Conservation (phyloP, 2,329 filamentous ascomycete genomes). For the Cytospora mali region DNA sequence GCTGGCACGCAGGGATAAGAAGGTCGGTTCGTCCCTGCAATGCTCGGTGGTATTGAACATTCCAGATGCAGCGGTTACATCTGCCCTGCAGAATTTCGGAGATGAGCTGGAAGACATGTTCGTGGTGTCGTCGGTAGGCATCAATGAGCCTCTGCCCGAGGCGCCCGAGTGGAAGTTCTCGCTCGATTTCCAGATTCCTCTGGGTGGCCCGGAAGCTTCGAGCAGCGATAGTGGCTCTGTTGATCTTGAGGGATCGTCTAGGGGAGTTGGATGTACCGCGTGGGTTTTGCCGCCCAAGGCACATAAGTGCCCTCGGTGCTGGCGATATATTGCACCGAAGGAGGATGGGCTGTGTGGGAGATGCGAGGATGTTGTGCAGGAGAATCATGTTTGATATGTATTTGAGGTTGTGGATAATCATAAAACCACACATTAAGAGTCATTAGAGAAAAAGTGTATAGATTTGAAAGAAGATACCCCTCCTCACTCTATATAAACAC, state of each 20-base stretch:
- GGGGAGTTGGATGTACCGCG: slow-evolving; percentile 42
- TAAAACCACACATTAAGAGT: not conserved
- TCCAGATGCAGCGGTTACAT: slow-evolving; percentile 40
- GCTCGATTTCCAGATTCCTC: slow-evolving; percentile 45
- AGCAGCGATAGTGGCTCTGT: not conserved
- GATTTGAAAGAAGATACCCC: slow-evolving; percentile 9
- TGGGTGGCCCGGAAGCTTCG: not conserved
- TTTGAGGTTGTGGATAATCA: too few species aligned
- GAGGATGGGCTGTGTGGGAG: slow-evolving; percentile 70
- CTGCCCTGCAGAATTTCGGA: slow-evolving; percentile 43
- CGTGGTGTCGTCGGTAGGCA: slow-evolving; percentile 66
- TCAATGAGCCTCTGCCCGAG: slow-evolving; percentile 43
- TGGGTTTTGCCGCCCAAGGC: slow-evolving; percentile 52
- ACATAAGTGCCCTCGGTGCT: slow-evolving; percentile 84
- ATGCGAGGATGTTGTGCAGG: slow-evolving; percentile 67
- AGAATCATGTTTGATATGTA: not conserved
- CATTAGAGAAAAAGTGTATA: not conserved
- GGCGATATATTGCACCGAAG: slow-evolving; percentile 76
- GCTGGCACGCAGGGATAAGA: slow-evolving; percentile 68
- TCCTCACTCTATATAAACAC: not conserved
- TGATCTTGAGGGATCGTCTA: slow-evolving; percentile 6
- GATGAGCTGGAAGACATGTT: slow-evolving; percentile 66
- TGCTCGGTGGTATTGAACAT: slow-evolving; percentile 65
- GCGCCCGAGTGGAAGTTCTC: slow-evolving; percentile 45
- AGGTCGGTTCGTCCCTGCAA: slow-evolving; percentile 79